These are phyloP conservation scores for Colletotrichum eleusines DNA, from an alignment of 2,329 filamentous ascomycete species.

Conservation along the genomic window DNA sequence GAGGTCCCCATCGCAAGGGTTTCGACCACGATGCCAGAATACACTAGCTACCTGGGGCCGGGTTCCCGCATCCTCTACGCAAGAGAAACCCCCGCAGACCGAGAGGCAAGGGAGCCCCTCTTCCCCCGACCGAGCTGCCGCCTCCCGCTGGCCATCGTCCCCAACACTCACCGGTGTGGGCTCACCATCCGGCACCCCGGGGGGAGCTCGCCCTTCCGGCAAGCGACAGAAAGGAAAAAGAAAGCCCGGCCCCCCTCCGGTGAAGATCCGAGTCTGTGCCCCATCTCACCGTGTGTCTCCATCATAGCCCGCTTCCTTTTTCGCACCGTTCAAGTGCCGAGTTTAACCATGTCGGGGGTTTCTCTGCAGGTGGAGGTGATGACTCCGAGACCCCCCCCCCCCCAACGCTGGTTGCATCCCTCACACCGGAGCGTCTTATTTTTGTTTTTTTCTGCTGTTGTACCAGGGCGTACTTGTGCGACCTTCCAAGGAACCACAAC, in stretches of 20 bases:
- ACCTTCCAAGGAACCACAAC: background rate
- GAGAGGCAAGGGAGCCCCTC: constrained; percentile 7
- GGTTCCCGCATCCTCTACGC: background rate
- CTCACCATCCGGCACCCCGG: constrained; percentile 6
- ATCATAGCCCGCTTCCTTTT: constrained; percentile 1
- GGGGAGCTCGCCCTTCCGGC: constrained; percentile 15
- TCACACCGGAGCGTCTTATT: background rate
- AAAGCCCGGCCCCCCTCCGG: constrained; percentile 27
- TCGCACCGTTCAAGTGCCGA: background rate
- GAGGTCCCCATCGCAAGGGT: background rate
- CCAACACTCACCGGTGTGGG: constrained; percentile 28
- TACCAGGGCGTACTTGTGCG: background rate
- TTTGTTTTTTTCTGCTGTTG: background rate
- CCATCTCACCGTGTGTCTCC: constrained; percentile 7
- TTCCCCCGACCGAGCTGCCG: constrained; percentile 1
- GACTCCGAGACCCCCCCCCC: background rate
- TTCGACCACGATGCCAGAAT: background rate
- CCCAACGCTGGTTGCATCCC: background rate
- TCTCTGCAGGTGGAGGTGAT: background rate
- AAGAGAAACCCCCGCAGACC: background rate
- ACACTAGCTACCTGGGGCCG: background rate
- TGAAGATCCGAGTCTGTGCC: constrained; percentile 21
- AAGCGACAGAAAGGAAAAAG: constrained; percentile 27
- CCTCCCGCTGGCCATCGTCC: constrained; percentile 5
- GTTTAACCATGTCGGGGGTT: background rate